phyloP scores from a whole-genome alignment of 2,329 filamentous ascomycete genomes.

The Calycina herbarum region DNA sequence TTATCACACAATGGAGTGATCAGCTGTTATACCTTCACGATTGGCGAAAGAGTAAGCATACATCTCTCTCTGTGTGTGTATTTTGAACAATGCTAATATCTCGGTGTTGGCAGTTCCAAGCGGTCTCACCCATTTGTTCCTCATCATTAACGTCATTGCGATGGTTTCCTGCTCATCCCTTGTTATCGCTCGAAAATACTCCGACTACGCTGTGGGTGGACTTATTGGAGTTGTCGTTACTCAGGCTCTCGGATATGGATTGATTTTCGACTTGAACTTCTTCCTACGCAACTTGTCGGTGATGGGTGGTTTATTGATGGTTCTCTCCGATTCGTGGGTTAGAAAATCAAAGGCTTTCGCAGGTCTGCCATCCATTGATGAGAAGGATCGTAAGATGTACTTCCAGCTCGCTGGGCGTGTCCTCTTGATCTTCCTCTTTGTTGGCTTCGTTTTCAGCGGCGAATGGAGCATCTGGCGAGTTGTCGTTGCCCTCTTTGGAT shows the following conservation, averaged over 20 bases:
- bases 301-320: conserved; percentile 96
- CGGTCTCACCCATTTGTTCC: conserved; percentile 89
- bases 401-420: conserved; percentile 97
- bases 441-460: conserved; percentile 94
- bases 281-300: conserved; percentile 98
- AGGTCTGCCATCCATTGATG: conserved; percentile 88
- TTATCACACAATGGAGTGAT: conserved; percentile 96
- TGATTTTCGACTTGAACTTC: conserved; percentile 99
- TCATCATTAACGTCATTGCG: conserved; percentile 83
- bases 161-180: conserved; percentile 82
- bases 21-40: conserved; percentile 91
- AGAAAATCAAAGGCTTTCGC: conserved; percentile 97
- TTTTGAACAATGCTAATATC: conserved; percentile 20
- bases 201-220: conserved; percentile 87
- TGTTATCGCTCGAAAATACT: conserved; percentile 90
- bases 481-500: conserved; percentile 78
- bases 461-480: conserved; percentile 90
- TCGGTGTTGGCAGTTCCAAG: conserved; percentile 64
- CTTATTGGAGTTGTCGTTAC: conserved; percentile 89
- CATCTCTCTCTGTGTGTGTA: conserved; percentile 3
- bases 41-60: conserved; percentile 77
- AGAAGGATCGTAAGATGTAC: conserved; percentile 99
- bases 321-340: conserved; percentile 96
- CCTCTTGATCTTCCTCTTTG: conserved; percentile 93
- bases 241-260: conserved; percentile 92